These are phyloP conservation scores for Boeremia lycopersici DNA, from an alignment of 2,329 filamentous ascomycete genomes.

Conservation along the genomic window DNA sequence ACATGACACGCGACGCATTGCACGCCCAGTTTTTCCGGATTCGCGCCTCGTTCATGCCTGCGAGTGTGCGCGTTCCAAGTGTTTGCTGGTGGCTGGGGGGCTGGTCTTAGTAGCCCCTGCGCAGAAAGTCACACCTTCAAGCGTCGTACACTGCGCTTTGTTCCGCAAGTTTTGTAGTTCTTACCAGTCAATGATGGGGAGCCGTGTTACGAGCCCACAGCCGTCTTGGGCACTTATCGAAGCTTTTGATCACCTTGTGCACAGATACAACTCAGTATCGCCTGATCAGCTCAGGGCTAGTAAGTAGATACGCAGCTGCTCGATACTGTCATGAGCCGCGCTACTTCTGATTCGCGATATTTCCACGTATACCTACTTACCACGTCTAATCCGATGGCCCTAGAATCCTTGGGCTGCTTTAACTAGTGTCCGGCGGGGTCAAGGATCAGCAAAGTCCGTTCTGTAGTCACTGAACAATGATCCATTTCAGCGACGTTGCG, in stretches of 20 bases:
- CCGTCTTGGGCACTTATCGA: background rate
- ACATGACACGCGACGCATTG: background rate
- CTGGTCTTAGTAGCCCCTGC: slow-evolving; percentile 9
- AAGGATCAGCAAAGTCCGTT: background rate
- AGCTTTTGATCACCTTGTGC: slow-evolving; percentile 14
- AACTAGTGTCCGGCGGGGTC: background rate
- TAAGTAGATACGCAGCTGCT: background rate
- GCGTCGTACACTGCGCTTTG: background rate
- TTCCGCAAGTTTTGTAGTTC: slow-evolving; percentile 3
- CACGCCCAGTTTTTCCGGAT: background rate
- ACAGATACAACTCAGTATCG: slow-evolving; percentile 2
- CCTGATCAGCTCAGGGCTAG: background rate
- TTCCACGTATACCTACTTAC: background rate
- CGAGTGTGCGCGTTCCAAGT: background rate
- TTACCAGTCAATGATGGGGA: background rate
- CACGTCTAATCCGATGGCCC: background rate
- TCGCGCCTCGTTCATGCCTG: background rate
- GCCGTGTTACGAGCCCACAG: slow-evolving; percentile 7
- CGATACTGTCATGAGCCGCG: background rate
- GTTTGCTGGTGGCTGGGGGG: slow-evolving; percentile 2
- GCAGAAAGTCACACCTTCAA: slow-evolving; percentile 6
- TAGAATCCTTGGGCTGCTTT: background rate
- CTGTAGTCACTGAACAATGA: background rate
- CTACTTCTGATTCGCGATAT: background rate
- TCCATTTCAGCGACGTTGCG: background rate